Conservation (phyloP, 371 early-diverging fungal species). For the Mortierella sp. region DNA sequence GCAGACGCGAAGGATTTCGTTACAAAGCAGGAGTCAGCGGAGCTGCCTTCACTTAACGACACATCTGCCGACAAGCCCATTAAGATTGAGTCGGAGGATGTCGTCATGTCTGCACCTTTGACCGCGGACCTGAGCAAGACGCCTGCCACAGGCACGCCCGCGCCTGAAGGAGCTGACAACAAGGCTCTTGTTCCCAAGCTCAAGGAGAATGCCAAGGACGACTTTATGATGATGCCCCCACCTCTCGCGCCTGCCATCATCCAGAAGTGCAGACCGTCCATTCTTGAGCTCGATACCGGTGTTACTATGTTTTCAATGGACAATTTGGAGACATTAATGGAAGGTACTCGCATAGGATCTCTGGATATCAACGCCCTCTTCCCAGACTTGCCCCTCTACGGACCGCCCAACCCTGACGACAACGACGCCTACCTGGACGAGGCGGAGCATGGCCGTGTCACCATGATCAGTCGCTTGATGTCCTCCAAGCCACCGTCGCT, state of each 20-base stretch:
- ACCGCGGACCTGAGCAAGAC: constrained; percentile 12
- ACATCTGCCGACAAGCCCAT: constrained; percentile 19
- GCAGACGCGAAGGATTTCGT: constrained; percentile 66
- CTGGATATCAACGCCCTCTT: constrained; percentile 59
- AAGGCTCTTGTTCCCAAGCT: constrained; percentile 39
- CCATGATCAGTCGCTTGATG: constrained; percentile 56
- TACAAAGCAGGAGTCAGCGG: constrained; percentile 65
- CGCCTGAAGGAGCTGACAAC: constrained; percentile 22
- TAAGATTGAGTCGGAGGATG: constrained; percentile 52
- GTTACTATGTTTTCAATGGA: constrained; percentile 42
- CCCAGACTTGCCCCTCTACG: constrained; percentile 62
- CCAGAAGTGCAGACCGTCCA: constrained; percentile 47
- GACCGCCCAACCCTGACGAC: constrained; percentile 62
- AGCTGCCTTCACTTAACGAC: constrained; percentile 12
- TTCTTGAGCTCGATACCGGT: constrained; percentile 47
- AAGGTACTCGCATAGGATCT: constrained; percentile 37
- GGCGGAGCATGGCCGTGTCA: constrained; percentile 52
- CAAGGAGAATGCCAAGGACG: constrained; percentile 57
- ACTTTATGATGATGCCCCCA: constrained; percentile 57
- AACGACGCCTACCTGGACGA: constrained; percentile 55
- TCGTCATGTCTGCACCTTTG: constrained; percentile 22
- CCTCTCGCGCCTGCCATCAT: constrained; percentile 55
- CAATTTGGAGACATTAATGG: constrained; percentile 39
- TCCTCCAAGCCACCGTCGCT: constrained; percentile 41
- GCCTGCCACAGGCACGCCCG: constrained; percentile 1